These are phyloP conservation scores for Artemisia annua DNA, from an alignment of 129 eudicot genomes.

Conservation along the genomic window DNA sequence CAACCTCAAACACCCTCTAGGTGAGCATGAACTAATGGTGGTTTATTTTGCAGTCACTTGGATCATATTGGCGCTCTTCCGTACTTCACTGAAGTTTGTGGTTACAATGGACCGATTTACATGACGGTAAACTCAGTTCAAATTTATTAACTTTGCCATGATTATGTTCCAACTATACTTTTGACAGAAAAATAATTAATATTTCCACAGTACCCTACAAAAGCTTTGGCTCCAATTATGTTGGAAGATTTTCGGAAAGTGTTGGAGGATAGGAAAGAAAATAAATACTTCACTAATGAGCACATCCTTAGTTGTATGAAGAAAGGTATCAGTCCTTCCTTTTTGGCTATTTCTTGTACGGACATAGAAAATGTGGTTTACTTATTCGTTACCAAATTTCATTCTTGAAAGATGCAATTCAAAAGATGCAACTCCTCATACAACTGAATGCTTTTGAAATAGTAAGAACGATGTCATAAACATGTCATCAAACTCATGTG, in stretches of 20 bases:
- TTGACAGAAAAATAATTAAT: background rate
- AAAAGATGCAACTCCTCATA: too few species aligned
- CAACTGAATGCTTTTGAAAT: too few species aligned
- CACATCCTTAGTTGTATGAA: conserved; percentile 70
- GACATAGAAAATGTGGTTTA: background rate
- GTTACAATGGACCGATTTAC: conserved; percentile 86
- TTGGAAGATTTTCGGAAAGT: conserved; percentile 88
- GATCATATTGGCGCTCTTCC: conserved; percentile 98
- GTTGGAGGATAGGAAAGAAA: conserved; percentile 89
- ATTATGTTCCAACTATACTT: background rate
- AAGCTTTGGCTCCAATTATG: conserved; percentile 90
- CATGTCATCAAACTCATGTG: background rate
- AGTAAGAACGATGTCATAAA: too few species aligned
- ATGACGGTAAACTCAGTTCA: conserved; percentile 73
- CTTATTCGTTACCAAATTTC: background rate
- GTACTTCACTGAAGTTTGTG: conserved; percentile 96
- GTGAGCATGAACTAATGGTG: background rate
- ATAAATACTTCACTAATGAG: conserved; percentile 69
- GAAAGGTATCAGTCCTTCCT: conserved; percentile 56
- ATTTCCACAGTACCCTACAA: conserved; percentile 77
- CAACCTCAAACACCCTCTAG: too few species aligned
- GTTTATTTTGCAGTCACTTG: conserved; percentile 65
- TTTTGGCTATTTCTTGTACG: conserved; percentile 1
- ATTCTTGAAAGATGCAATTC: background rate
- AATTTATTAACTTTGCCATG: conserved; percentile 12